phyloP scores from a whole-genome alignment of 805 yeast species.

The Candida germanica region DNA sequence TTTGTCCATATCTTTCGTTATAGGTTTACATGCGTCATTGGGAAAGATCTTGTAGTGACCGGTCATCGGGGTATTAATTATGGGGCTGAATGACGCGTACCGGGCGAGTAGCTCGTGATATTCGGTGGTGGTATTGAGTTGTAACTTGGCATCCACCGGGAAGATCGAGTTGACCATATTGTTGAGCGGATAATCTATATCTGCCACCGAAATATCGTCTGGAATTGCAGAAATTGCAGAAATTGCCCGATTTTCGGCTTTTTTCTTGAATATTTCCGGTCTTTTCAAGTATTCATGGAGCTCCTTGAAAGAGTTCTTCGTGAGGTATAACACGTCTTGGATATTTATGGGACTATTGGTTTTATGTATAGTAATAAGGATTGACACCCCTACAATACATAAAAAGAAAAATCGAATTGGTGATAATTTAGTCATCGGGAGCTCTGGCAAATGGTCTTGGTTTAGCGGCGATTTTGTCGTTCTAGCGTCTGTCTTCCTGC shows the following conservation, averaged over 20 bases:
- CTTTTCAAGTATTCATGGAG: too few relatives aligned
- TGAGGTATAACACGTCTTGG: constrained; percentile 24
- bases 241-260: neutral
- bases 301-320: constrained; percentile 24
- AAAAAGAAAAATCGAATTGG: too few relatives aligned
- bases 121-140: constrained; percentile 23
- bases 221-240: neutral
- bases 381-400: too few relatives aligned
- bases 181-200: constrained; percentile 31
- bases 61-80: constrained; percentile 22
- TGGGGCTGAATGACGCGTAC: constrained; percentile 42
- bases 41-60: constrained; percentile 27
- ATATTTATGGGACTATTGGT: too few relatives aligned
- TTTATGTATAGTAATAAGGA: too few relatives aligned
- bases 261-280: constrained; percentile 11
- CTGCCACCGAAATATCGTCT: constrained; percentile 5
- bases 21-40: constrained; percentile 26
- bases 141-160: constrained; percentile 38
- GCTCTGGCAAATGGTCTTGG: too few relatives aligned
- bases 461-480: too few relatives aligned
- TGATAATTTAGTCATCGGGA: too few relatives aligned
- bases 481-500: too few relatives aligned
- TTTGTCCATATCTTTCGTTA: constrained; percentile 9
- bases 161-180: constrained; percentile 38
- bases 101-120: constrained; percentile 23